phyloP scores from a whole-genome alignment of 2,329 filamentous ascomycete genomes.

The Dactylonectria macrodidyma region DNA sequence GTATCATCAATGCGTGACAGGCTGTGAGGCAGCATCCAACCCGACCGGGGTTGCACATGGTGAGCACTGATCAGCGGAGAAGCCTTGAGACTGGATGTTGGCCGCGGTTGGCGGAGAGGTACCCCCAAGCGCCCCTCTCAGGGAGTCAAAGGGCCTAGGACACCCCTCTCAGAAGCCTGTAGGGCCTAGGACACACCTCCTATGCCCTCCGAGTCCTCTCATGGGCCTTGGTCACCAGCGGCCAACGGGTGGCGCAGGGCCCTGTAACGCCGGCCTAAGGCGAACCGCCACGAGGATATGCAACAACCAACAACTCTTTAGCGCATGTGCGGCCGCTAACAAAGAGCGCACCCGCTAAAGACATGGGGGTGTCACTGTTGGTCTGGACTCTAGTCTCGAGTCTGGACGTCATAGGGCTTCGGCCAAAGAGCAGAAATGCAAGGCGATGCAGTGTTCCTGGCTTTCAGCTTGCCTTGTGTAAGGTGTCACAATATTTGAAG shows the following conservation, averaged over 20 bases:
- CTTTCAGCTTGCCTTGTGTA: too few relatives aligned
- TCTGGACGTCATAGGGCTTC: too few relatives aligned
- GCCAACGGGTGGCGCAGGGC: constrained; percentile 5
- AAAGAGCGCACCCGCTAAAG: not conserved
- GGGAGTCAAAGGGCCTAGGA: not conserved
- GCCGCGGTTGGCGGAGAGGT: constrained; percentile 6
- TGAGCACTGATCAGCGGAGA: constrained; percentile 7
- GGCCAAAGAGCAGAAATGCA: too few relatives aligned
- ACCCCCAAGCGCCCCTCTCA: not conserved
- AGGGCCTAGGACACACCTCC: too few relatives aligned
- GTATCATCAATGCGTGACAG: constrained; percentile 5
- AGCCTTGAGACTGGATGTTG: not conserved
- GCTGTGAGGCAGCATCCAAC: constrained; percentile 3
- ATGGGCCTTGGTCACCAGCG: not conserved
- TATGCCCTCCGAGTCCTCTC: too few relatives aligned
- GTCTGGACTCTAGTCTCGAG: not conserved
- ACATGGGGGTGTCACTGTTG: not conserved
- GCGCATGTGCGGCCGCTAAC: not conserved
- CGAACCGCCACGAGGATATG: not conserved
- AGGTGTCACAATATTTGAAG: too few relatives aligned
- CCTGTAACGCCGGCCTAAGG: not conserved
- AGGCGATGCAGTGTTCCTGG: too few relatives aligned
- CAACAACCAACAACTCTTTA: not conserved
- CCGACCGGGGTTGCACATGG: constrained; percentile 1
- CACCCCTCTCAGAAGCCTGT: not conserved